These are phyloP conservation scores for Candida ficus DNA, from an alignment of 805 yeast species.

Conservation along the genomic window DNA sequence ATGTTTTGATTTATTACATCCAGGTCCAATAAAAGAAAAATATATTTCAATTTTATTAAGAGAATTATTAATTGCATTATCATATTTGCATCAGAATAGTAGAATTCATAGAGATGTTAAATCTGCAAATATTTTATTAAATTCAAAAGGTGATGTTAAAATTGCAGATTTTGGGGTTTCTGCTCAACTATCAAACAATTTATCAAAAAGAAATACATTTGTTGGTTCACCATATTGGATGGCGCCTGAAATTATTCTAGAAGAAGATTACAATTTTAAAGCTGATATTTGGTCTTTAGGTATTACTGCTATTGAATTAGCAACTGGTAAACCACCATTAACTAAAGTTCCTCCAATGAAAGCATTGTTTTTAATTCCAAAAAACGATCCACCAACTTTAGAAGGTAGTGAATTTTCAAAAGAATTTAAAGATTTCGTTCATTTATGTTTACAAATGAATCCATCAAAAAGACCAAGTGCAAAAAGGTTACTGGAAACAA, in stretches of 20 bases:
- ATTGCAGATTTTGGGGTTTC: slow-evolving; percentile 97
- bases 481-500: slow-evolving; percentile 53
- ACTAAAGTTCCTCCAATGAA: slow-evolving; percentile 55
- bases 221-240: slow-evolving; percentile 95
- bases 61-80: slow-evolving; percentile 69
- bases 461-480: slow-evolving; percentile 68
- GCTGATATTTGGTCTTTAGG: slow-evolving; percentile 99
- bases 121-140: slow-evolving; percentile 82
- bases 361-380: slow-evolving; percentile 31
- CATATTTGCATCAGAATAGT: slow-evolving; percentile 68
- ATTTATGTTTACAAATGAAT: slow-evolving; percentile 63
- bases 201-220: slow-evolving; percentile 59
- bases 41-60: slow-evolving; percentile 74
- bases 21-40: slow-evolving; percentile 86
- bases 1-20: slow-evolving; percentile 62
- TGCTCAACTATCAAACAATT: slow-evolving; percentile 64
- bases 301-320: slow-evolving; percentile 87
- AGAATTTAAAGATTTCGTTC: slow-evolving; percentile 67
- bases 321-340: slow-evolving; percentile 97
- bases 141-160: slow-evolving; percentile 69
- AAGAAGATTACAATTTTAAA: slow-evolving; percentile 77
- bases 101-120: slow-evolving; percentile 91
- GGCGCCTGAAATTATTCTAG: slow-evolving; percentile 97
- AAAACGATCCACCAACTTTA: slow-evolving; percentile 84
- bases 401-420: slow-evolving; percentile 69